Evolutionary conservation across 139 green algal genomes (phyloP).

Genomic region (Chlorella sp.): DNA sequence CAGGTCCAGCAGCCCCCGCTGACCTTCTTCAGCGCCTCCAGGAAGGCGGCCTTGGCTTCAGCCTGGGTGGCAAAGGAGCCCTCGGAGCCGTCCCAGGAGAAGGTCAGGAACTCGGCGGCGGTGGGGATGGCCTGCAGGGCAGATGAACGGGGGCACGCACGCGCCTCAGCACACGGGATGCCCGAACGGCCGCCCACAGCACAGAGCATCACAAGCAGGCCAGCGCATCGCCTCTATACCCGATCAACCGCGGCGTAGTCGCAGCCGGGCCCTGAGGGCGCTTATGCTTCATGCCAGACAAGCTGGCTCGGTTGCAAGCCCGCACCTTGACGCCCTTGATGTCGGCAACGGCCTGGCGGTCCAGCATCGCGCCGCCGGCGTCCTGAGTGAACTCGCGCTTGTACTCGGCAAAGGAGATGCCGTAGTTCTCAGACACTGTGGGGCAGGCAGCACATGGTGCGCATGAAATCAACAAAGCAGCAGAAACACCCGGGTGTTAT

Average conservation of each 20-base stretch:
- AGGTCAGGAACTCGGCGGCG: conserved; percentile 26
- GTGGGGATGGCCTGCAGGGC: background rate
- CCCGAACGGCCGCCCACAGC: too few species aligned
- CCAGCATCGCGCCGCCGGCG: conserved; percentile 54
- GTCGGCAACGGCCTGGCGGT: conserved; percentile 24
- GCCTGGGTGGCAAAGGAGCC: conserved; percentile 35
- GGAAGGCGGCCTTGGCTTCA: conserved; percentile 50
- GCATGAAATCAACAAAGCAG: too few species aligned
- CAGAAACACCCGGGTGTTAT: too few species aligned
- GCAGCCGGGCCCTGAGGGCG: too few species aligned
- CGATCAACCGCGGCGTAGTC: too few species aligned
- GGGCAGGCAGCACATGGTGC: background rate
- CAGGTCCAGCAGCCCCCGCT: background rate
- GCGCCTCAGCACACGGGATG: too few species aligned
- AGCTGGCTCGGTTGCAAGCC: too few species aligned
- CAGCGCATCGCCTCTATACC: too few species aligned
- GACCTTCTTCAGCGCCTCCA: conserved; percentile 37
- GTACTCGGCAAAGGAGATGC: conserved; percentile 44
- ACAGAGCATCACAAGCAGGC: too few species aligned
- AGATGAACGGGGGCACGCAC: too few species aligned
- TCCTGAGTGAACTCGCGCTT: conserved; percentile 48
- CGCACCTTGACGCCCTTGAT: conserved; percentile 16
- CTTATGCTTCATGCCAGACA: too few species aligned
- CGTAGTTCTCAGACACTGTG: conserved; percentile 34
- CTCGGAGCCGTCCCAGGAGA: conserved; percentile 37